Percentiles rank a stretch among this genome's conserved stretches.
phyloP scores from a whole-genome alignment of 2,329 filamentous ascomycete species.

The Phyllosticta citrichinensis region DNA sequence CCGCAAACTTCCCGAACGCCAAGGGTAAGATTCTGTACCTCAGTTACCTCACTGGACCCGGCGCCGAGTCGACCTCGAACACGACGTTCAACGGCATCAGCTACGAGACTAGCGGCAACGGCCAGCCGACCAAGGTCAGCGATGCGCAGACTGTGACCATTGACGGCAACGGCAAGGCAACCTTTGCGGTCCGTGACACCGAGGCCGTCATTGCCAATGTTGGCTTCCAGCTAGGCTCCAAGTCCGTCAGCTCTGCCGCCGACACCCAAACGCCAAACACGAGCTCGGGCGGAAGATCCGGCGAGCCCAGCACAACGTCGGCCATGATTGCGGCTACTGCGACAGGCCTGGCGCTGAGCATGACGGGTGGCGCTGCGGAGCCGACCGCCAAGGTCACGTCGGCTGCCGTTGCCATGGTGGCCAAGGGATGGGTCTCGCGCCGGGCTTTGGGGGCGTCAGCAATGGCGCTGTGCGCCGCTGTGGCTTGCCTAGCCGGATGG shows the following conservation, averaged over 20 bases:
- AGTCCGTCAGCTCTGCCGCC: constrained; percentile 15
- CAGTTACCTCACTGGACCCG: constrained; percentile 37
- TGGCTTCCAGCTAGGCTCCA: constrained; percentile 28
- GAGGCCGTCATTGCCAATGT: constrained; percentile 39
- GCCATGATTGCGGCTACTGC: not conserved
- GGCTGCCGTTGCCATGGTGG: not conserved
- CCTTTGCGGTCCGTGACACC: constrained; percentile 31
- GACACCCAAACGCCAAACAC: not conserved
- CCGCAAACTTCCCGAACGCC: constrained; percentile 31
- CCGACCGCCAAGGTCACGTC: not conserved
- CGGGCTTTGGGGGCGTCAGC: not conserved
- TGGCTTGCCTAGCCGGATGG: not conserved
- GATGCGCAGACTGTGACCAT: constrained; percentile 24
- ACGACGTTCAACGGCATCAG: constrained; percentile 40
- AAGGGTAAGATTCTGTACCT: constrained; percentile 36
- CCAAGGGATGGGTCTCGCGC: not conserved
- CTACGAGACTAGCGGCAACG: constrained; percentile 34
- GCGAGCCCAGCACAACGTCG: not conserved
- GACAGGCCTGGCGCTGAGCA: not conserved
- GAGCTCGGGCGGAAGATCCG: not conserved
- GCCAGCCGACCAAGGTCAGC: constrained; percentile 28
- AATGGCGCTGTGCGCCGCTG: not conserved
- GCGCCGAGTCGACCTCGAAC: constrained; percentile 33
- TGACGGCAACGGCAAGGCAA: constrained; percentile 24
- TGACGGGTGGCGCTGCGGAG: not conserved